A percentile compares a stretch with the other conserved stretches of the same genome.
Conservation (phyloP, 2,329 filamentous ascomycete genomes). For the Trichoderma aggressivum region DNA sequence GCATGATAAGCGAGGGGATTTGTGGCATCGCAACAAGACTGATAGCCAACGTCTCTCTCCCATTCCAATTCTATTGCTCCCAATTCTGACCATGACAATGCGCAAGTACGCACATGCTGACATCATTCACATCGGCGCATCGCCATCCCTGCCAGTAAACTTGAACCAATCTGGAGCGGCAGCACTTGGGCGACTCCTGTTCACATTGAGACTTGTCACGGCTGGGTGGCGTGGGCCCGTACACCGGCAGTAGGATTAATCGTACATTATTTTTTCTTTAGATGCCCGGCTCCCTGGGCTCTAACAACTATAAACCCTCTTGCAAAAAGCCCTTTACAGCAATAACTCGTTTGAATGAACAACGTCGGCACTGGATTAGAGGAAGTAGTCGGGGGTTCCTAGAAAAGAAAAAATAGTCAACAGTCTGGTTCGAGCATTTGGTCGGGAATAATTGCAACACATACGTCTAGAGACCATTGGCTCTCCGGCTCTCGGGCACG, state of each 20-base stretch:
- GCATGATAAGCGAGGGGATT: background rate
- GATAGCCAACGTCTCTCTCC: background rate
- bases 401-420: constrained; percentile 22
- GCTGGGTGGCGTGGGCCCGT: constrained; percentile 20
- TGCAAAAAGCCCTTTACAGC: constrained; percentile 22
- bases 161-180: background rate
- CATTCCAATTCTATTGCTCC: background rate
- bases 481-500: constrained; percentile 93
- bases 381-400: constrained; percentile 97
- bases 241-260: constrained; percentile 26
- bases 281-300: constrained; percentile 22
- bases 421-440: constrained; percentile 1
- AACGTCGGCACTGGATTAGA: constrained; percentile 53
- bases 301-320: constrained; percentile 22
- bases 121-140: background rate
- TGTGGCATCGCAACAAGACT: background rate
- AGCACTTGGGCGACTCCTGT: constrained; percentile 14
- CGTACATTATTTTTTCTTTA: constrained; percentile 28
- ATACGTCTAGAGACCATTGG: constrained; percentile 95
- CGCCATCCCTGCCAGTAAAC: background rate
- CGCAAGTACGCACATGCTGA: background rate
- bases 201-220: constrained; percentile 19
- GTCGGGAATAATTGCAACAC: constrained; percentile 29
- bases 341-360: constrained; percentile 24
- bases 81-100: background rate